These are phyloP conservation scores for Lineolata rhizophorae DNA, from an alignment of 495 filamentous ascomycete species.

Conservation along the genomic window DNA sequence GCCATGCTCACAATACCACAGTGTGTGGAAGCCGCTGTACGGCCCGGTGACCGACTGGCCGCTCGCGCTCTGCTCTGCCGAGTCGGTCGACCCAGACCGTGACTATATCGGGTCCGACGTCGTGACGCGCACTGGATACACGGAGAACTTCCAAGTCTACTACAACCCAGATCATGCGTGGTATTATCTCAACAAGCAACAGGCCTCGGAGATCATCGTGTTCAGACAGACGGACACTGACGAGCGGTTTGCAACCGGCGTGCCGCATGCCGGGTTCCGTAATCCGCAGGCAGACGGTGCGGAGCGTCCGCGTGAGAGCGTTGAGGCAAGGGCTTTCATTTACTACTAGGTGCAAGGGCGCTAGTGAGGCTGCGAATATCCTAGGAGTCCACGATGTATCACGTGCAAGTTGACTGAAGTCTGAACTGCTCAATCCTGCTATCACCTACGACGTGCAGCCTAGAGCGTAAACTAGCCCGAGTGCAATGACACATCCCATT, in stretches of 20 bases:
- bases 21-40: slow-evolving; percentile 2
- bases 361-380: too few relatives aligned
- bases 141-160: slow-evolving; percentile 3
- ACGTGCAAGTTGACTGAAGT: too few relatives aligned
- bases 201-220: not conserved
- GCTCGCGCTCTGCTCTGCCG: slow-evolving; percentile 1
- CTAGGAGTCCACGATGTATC: too few relatives aligned
- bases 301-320: slow-evolving; percentile 1
- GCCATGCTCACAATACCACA: not conserved
- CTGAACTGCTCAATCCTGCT: too few relatives aligned
- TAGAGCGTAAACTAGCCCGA: too few relatives aligned
- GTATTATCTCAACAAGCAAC: slow-evolving; percentile 1
- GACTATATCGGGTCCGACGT: slow-evolving; percentile 2
- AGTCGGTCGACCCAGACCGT: not conserved
- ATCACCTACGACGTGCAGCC: too few relatives aligned
- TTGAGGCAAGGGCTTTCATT: slow-evolving; percentile 1
- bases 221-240: slow-evolving; percentile 3
- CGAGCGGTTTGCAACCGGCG: not conserved
- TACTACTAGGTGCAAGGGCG: too few relatives aligned
- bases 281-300: slow-evolving; percentile 1
- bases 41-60: slow-evolving; percentile 3
- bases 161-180: slow-evolving; percentile 1
- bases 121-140: not conserved
- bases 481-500: too few relatives aligned
- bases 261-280: slow-evolving; percentile 1